Base-by-base conservation (phyloP, 176 grass and related monocot species). In the Aegilops umbellulata region DNA sequence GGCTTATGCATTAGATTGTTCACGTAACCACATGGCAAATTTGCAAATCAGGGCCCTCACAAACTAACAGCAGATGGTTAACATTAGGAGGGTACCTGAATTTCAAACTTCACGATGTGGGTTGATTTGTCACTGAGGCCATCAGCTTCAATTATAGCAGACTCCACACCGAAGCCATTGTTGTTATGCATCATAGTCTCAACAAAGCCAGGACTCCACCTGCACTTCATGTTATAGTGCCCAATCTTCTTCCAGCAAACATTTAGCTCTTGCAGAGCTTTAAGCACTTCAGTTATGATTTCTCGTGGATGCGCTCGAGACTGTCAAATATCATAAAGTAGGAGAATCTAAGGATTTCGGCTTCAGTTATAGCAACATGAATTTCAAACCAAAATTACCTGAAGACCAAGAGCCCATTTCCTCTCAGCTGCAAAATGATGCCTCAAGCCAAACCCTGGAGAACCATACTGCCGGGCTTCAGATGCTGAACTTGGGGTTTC, bases 191-290 rank as follows among this genome's bases (percentile, higher is more conserved):
- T 92, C 90, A 94, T 90, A 76, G 77, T 92, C 46, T 92, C 91
- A 2, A 84, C 25, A 74, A 91, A 85, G 58, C 75, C 47, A 72
- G 88, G 93, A 80, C 82, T 88, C 93, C 92, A 98, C 80, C 93
- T 85, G 76, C 96, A 98, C 80, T 95, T 98, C 92, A 98, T 98
- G 79, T 98, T 98, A 83, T 98, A 98, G 53, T 98, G 90, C 3
- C 96, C 96, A 76, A 95, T 91, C 86, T 94, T 98, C 65, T 98
- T 98, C 96, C 96, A 98, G 73, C 41, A 94, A 69, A 98, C 93
- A 86, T 94, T 93, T 35, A 98, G 68, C 67, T 94, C 88, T 92
- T 92, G 93, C 78, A 98, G 79, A 22, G 93, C 92, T 90, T 92
- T 94, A 83, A 94, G 86, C 29, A 94, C 92, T 84, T 95, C 96